These are phyloP conservation scores for Colletotrichum chrysophilum DNA, from an alignment of 2,329 filamentous ascomycete species.

Conservation along the genomic window DNA sequence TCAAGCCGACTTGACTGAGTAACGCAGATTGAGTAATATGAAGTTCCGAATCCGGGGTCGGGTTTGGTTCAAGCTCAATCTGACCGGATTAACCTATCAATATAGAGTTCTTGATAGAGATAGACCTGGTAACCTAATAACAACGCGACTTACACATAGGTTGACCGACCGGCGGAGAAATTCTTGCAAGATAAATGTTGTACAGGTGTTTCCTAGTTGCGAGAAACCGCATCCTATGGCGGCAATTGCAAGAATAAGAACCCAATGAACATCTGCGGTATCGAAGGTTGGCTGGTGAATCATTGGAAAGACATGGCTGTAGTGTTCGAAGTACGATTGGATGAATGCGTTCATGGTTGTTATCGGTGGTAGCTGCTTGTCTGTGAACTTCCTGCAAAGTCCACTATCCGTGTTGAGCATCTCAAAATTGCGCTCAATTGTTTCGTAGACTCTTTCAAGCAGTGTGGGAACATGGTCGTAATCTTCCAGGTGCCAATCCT, in stretches of 20 bases:
- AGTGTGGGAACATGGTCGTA: background rate
- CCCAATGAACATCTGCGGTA: background rate
- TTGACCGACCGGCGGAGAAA: background rate
- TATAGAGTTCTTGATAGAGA: background rate
- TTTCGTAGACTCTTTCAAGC: background rate
- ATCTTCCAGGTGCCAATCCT: background rate
- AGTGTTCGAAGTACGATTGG: background rate
- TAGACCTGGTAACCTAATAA: too few relatives aligned
- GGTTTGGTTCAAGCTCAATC: background rate
- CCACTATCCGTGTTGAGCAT: background rate
- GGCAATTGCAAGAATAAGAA: background rate
- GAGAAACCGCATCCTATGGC: background rate
- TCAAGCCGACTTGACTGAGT: background rate
- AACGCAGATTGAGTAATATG: background rate
- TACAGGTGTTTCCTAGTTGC: background rate
- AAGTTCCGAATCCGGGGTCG: background rate
- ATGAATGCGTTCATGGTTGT: background rate
- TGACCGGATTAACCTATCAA: background rate
- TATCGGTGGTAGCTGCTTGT: background rate
- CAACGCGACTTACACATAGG: background rate
- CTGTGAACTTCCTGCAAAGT: background rate
- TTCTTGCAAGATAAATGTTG: background rate
- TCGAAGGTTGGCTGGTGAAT: background rate
- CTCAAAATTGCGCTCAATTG: accelerated
- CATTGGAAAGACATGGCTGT: background rate